Base-by-base conservation (phyloP, 1,284 basidiomycete genomes). In the Ganoderma leucocontextum region DNA sequence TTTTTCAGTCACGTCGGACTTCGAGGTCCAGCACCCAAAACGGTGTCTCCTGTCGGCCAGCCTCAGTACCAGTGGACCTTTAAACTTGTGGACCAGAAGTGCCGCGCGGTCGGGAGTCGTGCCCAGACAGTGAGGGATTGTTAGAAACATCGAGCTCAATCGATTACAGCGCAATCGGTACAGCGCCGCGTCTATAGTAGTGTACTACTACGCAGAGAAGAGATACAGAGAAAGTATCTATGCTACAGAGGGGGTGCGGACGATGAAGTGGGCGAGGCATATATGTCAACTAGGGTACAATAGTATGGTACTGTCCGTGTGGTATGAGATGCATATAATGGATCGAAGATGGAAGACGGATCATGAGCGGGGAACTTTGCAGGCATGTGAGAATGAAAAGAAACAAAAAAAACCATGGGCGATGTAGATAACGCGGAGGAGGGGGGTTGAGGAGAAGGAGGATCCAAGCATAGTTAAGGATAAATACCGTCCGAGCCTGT, bases 401-500 rank as follows among this genome's bases (percentile, higher is more conserved):
- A 19, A n/a, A 12, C 10, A n/a, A 4, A 59, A 15, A 22, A 38
- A 36, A 22, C 9, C 33, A 59, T 33, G 39, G 4, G 39, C 33
- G 59, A 33, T 15, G 25, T 25, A 25, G 59, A 39, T 39, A 42
- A 60, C 39, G 58, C 13, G 35, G 39, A 41, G 36, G 58, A 19
- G 25, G 6, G 25, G 39, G 38, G 4, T 17, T 4, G 57, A 15
- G n/a, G 12, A 10, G n/a, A 12, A 15, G n/a, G n/a, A 60, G 36
- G 29, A 29, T 55, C 52, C 52, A 55, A 55, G 29, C 25, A 55
- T 55, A 55, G 41, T 60, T 60, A 60, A 10, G 22, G 39, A 60
- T 60, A 60, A 60, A 60, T 60, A 60, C 39, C 36, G 59, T 60
- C 59, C 59, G 25, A 39, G 15, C 57, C 36, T 12, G 36, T 59